These are phyloP conservation scores for Populus euphratica DNA, from an alignment of 345 rosid species.

Conservation along the genomic window DNA sequence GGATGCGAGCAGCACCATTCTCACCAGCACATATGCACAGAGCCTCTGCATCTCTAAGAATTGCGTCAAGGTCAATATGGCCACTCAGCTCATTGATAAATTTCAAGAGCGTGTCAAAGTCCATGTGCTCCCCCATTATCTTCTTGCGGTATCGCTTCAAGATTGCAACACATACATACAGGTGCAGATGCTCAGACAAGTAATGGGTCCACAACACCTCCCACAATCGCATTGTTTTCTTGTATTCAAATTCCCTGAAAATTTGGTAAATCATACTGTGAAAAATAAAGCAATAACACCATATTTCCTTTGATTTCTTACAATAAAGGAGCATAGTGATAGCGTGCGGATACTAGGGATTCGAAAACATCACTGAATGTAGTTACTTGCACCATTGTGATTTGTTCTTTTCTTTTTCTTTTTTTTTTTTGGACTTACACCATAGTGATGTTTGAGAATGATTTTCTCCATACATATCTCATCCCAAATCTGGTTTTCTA, in stretches of 20 bases:
- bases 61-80: slow-evolving; percentile 61
- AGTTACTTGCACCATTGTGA: not conserved
- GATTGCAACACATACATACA: slow-evolving; percentile 79
- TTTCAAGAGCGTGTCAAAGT: slow-evolving; percentile 88
- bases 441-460: not conserved
- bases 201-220: slow-evolving; percentile 93
- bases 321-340: not conserved
- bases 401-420: no score
- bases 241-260: slow-evolving; percentile 82
- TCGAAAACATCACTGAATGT: not conserved
- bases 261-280: not conserved
- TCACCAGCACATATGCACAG: slow-evolving; percentile 93
- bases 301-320: not conserved
- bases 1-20: slow-evolving; percentile 82
- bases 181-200: slow-evolving; percentile 82
- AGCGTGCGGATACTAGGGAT: not conserved
- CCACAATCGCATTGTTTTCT: slow-evolving; percentile 76
- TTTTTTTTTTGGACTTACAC: no score
- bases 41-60: slow-evolving; percentile 88
- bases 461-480: not conserved
- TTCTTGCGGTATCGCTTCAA: slow-evolving; percentile 80
- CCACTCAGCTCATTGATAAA: slow-evolving; percentile 93
- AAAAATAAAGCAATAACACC: not conserved
- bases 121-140: slow-evolving; percentile 92
- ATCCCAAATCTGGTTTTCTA: not conserved